A percentile compares a stretch with the other conserved stretches of the same genome.
Evolutionary conservation across 2,329 filamentous ascomycete genomes (phyloP).

Genomic region (Akanthomyces muscarius): DNA sequence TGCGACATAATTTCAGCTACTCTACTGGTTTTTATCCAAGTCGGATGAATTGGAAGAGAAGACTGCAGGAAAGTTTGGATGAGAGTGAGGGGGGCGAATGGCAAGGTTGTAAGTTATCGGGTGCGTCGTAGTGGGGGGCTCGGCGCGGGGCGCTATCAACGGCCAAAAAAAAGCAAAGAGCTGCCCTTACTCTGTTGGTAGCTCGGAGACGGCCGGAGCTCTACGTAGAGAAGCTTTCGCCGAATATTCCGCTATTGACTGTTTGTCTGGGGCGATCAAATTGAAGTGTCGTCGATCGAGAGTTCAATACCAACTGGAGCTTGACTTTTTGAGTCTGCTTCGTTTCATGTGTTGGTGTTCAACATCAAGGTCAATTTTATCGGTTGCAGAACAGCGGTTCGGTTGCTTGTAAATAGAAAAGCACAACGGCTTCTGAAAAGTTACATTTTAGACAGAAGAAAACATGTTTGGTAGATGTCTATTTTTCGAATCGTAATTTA

Average conservation of each 20-base stretch:
- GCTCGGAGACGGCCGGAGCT: slow-evolving; percentile 2
- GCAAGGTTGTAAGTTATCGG: slow-evolving; percentile 5
- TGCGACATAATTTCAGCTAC: slow-evolving; percentile 29
- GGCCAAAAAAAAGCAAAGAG: background rate
- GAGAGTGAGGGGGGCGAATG: background rate
- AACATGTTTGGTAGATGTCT: slow-evolving; percentile 11
- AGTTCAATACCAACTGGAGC: no score
- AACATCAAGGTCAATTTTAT: no score
- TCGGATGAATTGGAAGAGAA: background rate
- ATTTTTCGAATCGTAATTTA: slow-evolving; percentile 17
- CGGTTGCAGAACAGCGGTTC: no score
- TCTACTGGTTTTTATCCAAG: background rate
- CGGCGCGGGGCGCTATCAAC: slow-evolving; percentile 10
- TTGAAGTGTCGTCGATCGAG: no score
- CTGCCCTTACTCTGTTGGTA: background rate
- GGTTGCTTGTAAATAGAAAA: no score
- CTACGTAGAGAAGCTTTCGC: background rate
- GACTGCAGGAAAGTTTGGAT: background rate
- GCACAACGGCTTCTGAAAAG: background rate
- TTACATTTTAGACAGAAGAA: background rate
- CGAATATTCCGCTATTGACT: background rate
- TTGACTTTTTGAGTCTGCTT: no score
- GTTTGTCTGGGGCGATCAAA: no score
- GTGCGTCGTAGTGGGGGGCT: background rate
- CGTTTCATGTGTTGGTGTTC: no score